Base-by-base conservation (phyloP, 345 rosid species). In the Carallia brachiata region DNA sequence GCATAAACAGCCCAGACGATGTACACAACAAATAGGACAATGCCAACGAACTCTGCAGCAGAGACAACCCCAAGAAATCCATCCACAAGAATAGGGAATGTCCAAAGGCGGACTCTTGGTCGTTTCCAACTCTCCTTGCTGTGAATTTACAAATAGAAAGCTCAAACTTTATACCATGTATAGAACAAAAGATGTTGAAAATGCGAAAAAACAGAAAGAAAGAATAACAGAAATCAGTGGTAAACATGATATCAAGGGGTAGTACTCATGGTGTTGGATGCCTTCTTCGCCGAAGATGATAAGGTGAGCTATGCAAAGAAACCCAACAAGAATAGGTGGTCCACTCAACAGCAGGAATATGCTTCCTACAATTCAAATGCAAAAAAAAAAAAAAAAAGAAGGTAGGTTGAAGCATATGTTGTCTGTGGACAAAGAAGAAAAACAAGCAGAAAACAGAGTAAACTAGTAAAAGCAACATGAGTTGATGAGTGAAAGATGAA, bases 61-160 rank as follows among this genome's bases (percentile, higher is more conserved):
- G 97, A 84, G 66, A 91, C 96, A 72, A 94, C 97, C 47, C 98
- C 98, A 71, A 91, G 83, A 62, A 93, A 96, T 70, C 97, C 97
- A 67, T 87, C 95, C 72, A 90, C 95, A 53, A 91, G 81, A 58
- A 87, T 71, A 36, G 98, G 98, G 66, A 94, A 87, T 4, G 98
- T 94, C 96, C 96, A 89, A 56, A 94, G 59, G 30, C 91, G 83
- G 65, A 84, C 78, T n/a, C 87, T 73, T 1, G 98, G 92, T 27
- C 64, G 50, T 64, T 73, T 85, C 27, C 81, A 63, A 63, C 59
- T 73, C 85, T 77, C 85, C 79, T 82, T 83, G 83, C 93, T 88
- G 62, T 48, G 62, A 19, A 40, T 34, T 47, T 37, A 68, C 84
- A n/a, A 30, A 4, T 44, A 10, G 50, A 44, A 44, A 44, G 16